Base-by-base conservation (phyloP, 108 stramenopile genomes). In the Craspedostauros australis region DNA sequence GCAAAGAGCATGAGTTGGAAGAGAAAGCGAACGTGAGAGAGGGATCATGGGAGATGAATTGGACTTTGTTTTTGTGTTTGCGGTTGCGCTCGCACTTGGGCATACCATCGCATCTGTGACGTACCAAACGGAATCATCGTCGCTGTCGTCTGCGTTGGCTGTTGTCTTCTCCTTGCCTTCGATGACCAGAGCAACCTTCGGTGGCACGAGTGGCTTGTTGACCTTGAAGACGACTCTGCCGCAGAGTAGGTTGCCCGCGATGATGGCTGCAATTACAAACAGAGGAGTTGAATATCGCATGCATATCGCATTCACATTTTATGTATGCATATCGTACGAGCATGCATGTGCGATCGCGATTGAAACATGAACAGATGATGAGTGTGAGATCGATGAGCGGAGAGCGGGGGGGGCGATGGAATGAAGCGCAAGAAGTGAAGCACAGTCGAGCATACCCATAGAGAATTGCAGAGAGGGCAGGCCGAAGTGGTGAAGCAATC, bases 211-310 rank as follows among this genome's bases (percentile, higher is more conserved):
- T 11, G 21, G 18, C 27, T 44, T 11, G 20, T 62, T 36, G 32
- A 63, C 52, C 22, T 52, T 31, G 16, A 63, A 28, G 3, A 63
- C 25, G 7, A 63, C 62, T 26, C 54, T 25, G 4, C 62, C 62
- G 14, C 24, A 18, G 11, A 63, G 26, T 7, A 11, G 34, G 33
- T 22, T 23, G 4, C 62, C 62, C 4, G 62, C 62, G 4, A 46
- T 33, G 34, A 63, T 46, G 4, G 51, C 62, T 63, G 39, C 26
- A 33, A 18, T 19, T 16, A 55, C 7, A 57, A n/a, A 46, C 16
- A 45, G 18, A 43, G 41, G 11, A 43, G 11, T 21, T 5, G 11
- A 43, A 43, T n/a, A n/a, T n/a, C n/a, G n/a, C n/a, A n/a, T n/a
- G n/a, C n/a, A n/a, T n/a, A n/a, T n/a, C n/a, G n/a, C n/a, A n/a